Conservation (phyloP, 2,329 filamentous ascomycete species). For the Sporothrix inflata region DNA sequence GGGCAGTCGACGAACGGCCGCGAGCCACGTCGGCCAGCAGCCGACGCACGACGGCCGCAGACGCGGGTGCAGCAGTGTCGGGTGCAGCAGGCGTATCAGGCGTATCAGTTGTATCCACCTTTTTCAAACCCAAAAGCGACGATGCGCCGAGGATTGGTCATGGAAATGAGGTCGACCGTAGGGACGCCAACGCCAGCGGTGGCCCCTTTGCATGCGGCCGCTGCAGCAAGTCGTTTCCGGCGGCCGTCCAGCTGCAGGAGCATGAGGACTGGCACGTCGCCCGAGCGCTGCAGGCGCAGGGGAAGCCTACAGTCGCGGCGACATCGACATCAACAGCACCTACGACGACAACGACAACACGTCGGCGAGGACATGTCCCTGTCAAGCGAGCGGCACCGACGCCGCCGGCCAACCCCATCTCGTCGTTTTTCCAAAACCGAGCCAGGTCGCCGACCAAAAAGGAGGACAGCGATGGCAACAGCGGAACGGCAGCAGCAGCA, state of each 20-base stretch:
- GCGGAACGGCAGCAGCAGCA: neutral
- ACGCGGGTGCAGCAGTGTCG: neutral
- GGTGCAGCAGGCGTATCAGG: neutral
- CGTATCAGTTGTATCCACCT: too few relatives aligned
- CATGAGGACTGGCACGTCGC: slow-evolving; percentile 96
- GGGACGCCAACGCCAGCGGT: neutral
- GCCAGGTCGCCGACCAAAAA: neutral
- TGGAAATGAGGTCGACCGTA: neutral
- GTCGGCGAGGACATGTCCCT: neutral
- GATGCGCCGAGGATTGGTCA: neutral
- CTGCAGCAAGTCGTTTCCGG: slow-evolving; percentile 64
- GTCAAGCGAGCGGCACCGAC: slow-evolving; percentile 19
- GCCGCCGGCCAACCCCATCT: slow-evolving; percentile 26
- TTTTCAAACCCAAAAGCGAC: slow-evolving; percentile 5
- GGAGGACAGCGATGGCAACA: neutral
- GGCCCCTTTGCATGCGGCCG: slow-evolving; percentile 56
- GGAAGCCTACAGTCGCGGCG: slow-evolving; percentile 38
- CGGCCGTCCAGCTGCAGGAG: slow-evolving; percentile 65
- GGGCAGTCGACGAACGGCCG: slow-evolving; percentile 23
- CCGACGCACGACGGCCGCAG: neutral
- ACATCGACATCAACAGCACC: neutral
- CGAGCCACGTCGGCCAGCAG: slow-evolving; percentile 28
- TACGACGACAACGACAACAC: neutral
- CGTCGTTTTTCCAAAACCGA: slow-evolving; percentile 29
- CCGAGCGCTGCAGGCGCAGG: slow-evolving; percentile 71